These are phyloP conservation scores for Furculomyces boomerangus DNA, from an alignment of 371 early-diverging fungal genomes.

Conservation along the genomic window DNA sequence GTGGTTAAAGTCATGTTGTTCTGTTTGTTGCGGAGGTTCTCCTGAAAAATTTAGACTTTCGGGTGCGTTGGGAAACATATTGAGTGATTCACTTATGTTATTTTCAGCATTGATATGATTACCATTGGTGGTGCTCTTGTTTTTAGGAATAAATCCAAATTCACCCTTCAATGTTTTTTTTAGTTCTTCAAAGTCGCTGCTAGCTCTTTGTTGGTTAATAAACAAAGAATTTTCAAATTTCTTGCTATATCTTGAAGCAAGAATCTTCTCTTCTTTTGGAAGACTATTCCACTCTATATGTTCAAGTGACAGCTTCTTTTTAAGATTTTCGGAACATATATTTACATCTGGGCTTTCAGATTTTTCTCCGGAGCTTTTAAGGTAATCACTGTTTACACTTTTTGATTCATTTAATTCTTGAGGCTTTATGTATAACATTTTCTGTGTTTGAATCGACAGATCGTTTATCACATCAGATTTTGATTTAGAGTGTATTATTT, in stretches of 20 bases:
- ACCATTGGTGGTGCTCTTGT: too few relatives aligned
- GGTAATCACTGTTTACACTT: not conserved
- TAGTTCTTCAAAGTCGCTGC: not conserved
- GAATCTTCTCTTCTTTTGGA: not conserved
- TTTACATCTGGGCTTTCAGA: not conserved
- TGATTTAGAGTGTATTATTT: too few relatives aligned
- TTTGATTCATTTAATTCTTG: not conserved
- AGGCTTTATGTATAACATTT: not conserved
- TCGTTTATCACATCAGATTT: not conserved
- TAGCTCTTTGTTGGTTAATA: not conserved
- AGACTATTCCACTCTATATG: not conserved
- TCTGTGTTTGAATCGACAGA: not conserved
- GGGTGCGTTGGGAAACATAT: too few relatives aligned
- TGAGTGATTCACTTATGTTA: too few relatives aligned
- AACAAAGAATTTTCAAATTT: constrained; percentile 1
- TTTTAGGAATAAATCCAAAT: too few relatives aligned
- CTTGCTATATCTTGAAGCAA: not conserved
- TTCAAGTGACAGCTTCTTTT: not conserved
- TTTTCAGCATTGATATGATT: too few relatives aligned
- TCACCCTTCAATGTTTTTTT: too few relatives aligned
- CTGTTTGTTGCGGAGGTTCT: too few relatives aligned
- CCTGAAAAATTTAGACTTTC: too few relatives aligned
- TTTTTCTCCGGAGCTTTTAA: not conserved
- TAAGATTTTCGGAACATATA: not conserved
- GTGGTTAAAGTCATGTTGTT: too few relatives aligned